Evolutionary conservation across 2,329 filamentous ascomycete genomes (phyloP), one percentile per base, ranked within the genome.

Genomic region (Colletotrichum musicola): DNA sequence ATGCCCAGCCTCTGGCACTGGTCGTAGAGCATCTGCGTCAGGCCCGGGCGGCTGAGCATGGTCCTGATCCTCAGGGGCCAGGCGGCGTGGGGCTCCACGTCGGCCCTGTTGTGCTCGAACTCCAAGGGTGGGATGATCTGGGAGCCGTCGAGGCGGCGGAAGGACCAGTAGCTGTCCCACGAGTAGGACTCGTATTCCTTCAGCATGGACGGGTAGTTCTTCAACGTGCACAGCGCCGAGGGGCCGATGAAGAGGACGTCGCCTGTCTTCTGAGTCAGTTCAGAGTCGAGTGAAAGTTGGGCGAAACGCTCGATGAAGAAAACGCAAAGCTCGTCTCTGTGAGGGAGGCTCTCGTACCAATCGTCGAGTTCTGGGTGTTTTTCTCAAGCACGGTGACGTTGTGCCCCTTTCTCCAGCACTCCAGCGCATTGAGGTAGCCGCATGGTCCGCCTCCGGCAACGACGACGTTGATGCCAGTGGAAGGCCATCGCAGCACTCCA

Each of bases 361-460:
- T 62, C 13, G 51, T 47, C 5, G 62, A 64, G 62, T 58, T 64
- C 12, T 50, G 5, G 7, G 22, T 7, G 35, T 16, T 51, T 12
- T 64, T 58, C 35, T 51, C 54, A 9, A 51, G 1, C 14, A 58
- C 16, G 13, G 30, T 47, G 20, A 59, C 53, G 6, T 51, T 51
- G 30, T 64, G 53, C 4, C 62, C 62, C 13, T 64, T 64, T 44
- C 55, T 64, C 62, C 54, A 58, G 6, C 53, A 64, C 16, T 64
- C 62, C 13, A 64, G 30, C 12, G 62, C 53, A 1, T 54, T 44
- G 6, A 64, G n/a, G 30, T 58, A 54, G n/a, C 62, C 53, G 14
- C 44, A 53, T 22, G 62, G 54, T 6, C 62, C 53, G 22, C 54
- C 53, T 1, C 46, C 53, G 7, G 51, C 42, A 16, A 61, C 6